Evolutionary conservation across 129 eudicot genomes (phyloP).

Genomic region (Flaveria trinervia): DNA sequence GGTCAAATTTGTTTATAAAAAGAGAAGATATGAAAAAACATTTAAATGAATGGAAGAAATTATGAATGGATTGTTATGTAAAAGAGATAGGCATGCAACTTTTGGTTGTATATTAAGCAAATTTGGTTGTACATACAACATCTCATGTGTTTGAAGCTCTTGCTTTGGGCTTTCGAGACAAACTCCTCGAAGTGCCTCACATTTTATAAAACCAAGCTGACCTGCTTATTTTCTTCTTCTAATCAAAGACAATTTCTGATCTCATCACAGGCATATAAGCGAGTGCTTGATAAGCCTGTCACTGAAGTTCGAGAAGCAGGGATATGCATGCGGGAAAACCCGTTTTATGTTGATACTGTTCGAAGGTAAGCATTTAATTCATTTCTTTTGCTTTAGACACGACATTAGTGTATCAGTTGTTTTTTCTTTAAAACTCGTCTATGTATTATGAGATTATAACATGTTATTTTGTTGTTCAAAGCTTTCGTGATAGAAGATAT

Average conservation of each 20-base stretch:
- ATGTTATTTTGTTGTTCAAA: conserved; percentile 40
- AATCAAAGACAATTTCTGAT: conserved; percentile 18
- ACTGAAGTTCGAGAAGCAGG: conserved; percentile 95
- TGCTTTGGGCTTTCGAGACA: background rate
- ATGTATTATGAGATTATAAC: conserved; percentile 8
- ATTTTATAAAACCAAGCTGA: background rate
- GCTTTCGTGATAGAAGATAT: conserved; percentile 98
- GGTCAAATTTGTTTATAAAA: background rate
- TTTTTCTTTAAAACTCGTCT: background rate
- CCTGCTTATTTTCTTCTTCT: background rate
- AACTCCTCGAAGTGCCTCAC: background rate
- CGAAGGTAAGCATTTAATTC: conserved; percentile 64
- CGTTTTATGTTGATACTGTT: conserved; percentile 97
- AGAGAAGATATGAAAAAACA: too few relatives aligned
- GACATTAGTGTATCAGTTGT: background rate
- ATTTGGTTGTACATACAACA: background rate
- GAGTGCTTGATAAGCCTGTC: conserved; percentile 87
- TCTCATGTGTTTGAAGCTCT: background rate
- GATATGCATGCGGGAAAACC: conserved; percentile 98
- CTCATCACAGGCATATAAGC: conserved; percentile 70
- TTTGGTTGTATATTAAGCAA: background rate
- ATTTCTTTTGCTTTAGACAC: conserved; percentile 9
- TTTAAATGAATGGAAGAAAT: background rate
- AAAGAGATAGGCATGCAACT: background rate
- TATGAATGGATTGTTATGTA: background rate